phyloP scores from a whole-genome alignment of 768 basidiomycete species.

The Termitomyces sp. region DNA sequence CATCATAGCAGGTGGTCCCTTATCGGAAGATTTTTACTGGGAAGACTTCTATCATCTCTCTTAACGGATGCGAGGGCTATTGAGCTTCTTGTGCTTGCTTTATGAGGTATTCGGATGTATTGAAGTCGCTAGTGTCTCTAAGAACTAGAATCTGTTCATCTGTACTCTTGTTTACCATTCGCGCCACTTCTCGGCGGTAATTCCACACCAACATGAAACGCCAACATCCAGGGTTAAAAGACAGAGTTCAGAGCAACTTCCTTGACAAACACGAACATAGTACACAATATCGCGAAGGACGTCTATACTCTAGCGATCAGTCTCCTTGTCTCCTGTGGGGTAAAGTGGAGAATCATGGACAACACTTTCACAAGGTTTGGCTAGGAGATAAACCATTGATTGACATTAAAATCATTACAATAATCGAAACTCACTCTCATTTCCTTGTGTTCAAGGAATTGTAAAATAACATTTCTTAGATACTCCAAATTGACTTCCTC shows the following conservation, averaged over 20 bases:
- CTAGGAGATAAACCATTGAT: conserved; percentile 1
- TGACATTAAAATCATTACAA: background rate
- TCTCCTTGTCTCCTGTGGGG: conserved; percentile 89
- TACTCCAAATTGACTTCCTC: conserved; percentile 97
- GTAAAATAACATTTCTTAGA: conserved; percentile 90
- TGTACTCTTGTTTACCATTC: background rate
- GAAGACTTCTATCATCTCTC: too few relatives aligned
- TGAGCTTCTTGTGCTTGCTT: too few relatives aligned
- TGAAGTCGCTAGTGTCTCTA: too few relatives aligned
- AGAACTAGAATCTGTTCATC: too few relatives aligned
- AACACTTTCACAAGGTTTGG: conserved; percentile 72
- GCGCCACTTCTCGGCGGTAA: background rate
- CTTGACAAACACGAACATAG: background rate
- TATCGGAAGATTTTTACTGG: too few relatives aligned
- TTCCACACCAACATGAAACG: background rate
- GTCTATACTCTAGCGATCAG: conserved; percentile 78
- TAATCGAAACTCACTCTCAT: conserved; percentile 73
- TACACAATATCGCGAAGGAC: background rate
- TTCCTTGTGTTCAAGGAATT: conserved; percentile 97
- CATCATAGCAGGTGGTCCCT: too few relatives aligned
- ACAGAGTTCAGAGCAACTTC: background rate
- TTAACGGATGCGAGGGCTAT: too few relatives aligned
- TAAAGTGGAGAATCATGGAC: conserved; percentile 90
- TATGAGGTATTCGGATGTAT: too few relatives aligned
- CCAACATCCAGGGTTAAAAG: background rate